Percentiles rank a stretch among this genome's conserved stretches.
These are phyloP conservation scores for Choiromyces venosus DNA, from an alignment of 495 filamentous ascomycete genomes.

Conservation along the genomic window DNA sequence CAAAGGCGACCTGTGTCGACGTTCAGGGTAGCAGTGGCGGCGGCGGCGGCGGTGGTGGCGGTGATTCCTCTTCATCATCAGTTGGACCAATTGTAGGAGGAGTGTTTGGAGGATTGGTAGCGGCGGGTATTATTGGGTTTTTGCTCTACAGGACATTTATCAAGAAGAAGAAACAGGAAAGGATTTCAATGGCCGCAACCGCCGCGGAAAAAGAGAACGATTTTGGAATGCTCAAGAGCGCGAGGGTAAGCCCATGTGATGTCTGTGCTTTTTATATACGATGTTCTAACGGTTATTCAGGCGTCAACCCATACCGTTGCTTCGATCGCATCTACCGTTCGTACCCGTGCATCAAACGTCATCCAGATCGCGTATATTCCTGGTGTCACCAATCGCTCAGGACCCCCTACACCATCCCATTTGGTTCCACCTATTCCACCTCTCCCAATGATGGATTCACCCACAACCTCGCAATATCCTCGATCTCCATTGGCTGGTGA, in stretches of 20 bases:
- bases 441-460: conserved; percentile 62
- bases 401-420: conserved; percentile 71
- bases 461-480: conserved; percentile 63
- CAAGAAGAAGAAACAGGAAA: conserved; percentile 65
- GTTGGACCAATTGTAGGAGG: conserved; percentile 40
- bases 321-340: conserved; percentile 90
- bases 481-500: conserved; percentile 93
- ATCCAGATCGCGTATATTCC: conserved; percentile 99
- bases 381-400: conserved; percentile 88
- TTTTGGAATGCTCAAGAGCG: conserved; percentile 57
- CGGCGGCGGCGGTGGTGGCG: background rate
- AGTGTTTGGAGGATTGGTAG: conserved; percentile 40
- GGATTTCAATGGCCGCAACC: conserved; percentile 43
- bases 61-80: conserved; percentile 3
- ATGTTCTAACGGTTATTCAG: conserved; percentile 26
- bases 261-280: background rate
- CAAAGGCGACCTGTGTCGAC: conserved; percentile 21
- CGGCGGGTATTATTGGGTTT: conserved; percentile 64
- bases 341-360: conserved; percentile 94
- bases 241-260: conserved; percentile 45
- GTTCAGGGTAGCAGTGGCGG: conserved; percentile 3
- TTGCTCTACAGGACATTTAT: conserved; percentile 83
- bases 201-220: conserved; percentile 55
- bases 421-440: conserved; percentile 88
- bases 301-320: conserved; percentile 79